A percentile compares a stretch with the other conserved stretches of the same genome.
phyloP scores from a whole-genome alignment of 768 basidiomycete genomes.

The Brasilioporus rufonigricans region DNA sequence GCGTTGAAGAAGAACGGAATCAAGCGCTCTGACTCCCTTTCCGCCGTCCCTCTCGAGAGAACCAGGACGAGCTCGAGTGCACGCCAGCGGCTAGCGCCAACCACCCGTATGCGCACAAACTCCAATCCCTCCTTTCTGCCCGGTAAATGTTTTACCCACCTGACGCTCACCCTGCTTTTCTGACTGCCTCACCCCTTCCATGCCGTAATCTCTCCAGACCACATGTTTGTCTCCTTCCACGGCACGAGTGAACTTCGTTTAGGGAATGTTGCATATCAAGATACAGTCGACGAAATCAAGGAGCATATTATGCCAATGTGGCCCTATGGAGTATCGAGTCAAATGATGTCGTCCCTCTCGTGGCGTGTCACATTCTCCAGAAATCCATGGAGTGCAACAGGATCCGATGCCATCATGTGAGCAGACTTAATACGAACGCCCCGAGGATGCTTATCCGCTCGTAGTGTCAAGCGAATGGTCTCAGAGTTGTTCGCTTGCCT shows the following conservation, averaged over 20 bases:
- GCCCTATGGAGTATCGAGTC: slow-evolving; percentile 58
- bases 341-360: slow-evolving; percentile 36
- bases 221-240: slow-evolving; percentile 70
- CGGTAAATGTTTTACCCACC: slow-evolving; percentile 17
- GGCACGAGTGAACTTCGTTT: slow-evolving; percentile 61
- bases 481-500: slow-evolving; percentile 59
- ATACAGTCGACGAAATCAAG: slow-evolving; percentile 58
- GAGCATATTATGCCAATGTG: slow-evolving; percentile 59
- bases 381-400: slow-evolving; percentile 65
- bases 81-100: slow-evolving; percentile 30
- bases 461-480: slow-evolving; percentile 61
- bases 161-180: slow-evolving; percentile 11
- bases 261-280: slow-evolving; percentile 45
- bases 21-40: slow-evolving; percentile 25
- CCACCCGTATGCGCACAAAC: slow-evolving; percentile 34
- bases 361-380: slow-evolving; percentile 66
- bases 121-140: slow-evolving; percentile 36
- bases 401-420: slow-evolving; percentile 53
- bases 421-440: slow-evolving; percentile 10
- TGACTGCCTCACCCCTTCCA: slow-evolving; percentile 24
- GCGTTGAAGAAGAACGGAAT: slow-evolving; percentile 51
- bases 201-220: slow-evolving; percentile 43
- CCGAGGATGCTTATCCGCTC: slow-evolving; percentile 20
- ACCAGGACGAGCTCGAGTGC: slow-evolving; percentile 43
- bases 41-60: slow-evolving; percentile 32